Evolutionary conservation across 805 yeast species (phyloP).

Genomic region (Blastobotrys attinorum): DNA sequence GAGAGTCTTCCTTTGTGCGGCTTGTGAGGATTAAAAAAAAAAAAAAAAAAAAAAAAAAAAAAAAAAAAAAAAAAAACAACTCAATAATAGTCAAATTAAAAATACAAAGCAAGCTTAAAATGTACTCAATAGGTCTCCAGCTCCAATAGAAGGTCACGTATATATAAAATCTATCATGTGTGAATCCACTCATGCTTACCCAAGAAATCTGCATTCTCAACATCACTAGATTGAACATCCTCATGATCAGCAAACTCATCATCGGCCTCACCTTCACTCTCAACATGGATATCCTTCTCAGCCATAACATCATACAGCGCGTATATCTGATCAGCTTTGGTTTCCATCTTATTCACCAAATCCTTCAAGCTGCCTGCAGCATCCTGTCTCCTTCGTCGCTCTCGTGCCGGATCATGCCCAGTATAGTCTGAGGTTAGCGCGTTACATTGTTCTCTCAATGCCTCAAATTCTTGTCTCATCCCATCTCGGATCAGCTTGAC

Average conservation of each 20-base stretch:
- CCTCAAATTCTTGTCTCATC: slow-evolving; percentile 11
- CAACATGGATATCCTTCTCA: slow-evolving; percentile 1
- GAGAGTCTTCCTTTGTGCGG: neutral
- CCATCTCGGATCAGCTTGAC: slow-evolving; percentile 12
- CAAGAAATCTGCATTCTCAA: neutral
- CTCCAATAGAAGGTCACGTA: too few species aligned
- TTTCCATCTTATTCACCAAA: slow-evolving; percentile 13
- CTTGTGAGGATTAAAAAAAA: neutral
- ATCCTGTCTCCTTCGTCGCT: slow-evolving; percentile 8
- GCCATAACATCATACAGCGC: slow-evolving; percentile 15
- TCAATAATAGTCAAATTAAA: too few species aligned
- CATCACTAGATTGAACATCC: neutral
- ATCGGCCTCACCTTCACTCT: neutral
- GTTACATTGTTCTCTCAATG: slow-evolving; percentile 7
- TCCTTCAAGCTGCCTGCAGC: slow-evolving; percentile 8
- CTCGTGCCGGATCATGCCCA: slow-evolving; percentile 10
- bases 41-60: neutral
- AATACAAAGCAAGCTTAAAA: too few species aligned
- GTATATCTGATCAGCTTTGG: slow-evolving; percentile 14
- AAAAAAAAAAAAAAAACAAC: too few species aligned
- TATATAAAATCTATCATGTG: neutral
- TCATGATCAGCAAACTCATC: slow-evolving; percentile 1
- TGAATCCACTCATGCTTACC: slow-evolving; percentile 6
- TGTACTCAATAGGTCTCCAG: too few species aligned
- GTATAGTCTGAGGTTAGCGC: slow-evolving; percentile 10